Evolutionary conservation across 106 monocot species (phyloP).

Genomic region (Platanthera guangdongensis): DNA sequence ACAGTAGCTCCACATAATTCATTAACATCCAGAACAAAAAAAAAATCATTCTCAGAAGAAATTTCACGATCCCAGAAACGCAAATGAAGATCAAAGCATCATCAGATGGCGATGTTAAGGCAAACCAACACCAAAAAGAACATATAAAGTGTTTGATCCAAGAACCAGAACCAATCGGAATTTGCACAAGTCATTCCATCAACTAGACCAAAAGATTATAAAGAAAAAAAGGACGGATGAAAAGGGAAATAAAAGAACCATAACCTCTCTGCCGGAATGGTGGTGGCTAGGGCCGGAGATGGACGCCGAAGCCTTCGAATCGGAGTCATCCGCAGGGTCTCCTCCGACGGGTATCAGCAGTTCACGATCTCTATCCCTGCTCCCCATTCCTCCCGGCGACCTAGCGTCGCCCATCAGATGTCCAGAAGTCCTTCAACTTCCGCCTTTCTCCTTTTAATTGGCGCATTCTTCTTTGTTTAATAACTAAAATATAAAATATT

Average conservation of each 20-base stretch:
- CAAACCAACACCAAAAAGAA: neutral
- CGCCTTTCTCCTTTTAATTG: neutral
- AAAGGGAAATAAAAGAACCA: neutral
- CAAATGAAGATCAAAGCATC: neutral
- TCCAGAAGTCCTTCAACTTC: neutral
- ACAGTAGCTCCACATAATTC: neutral
- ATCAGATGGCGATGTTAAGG: neutral
- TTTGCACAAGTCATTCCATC: neutral
- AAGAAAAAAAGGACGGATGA: neutral
- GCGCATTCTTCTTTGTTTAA: neutral
- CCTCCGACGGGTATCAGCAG: slow-evolving; percentile 45
- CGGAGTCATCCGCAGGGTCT: slow-evolving; percentile 15
- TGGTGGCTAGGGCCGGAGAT: slow-evolving; percentile 16
- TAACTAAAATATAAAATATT: too few relatives aligned
- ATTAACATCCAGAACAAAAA: neutral
- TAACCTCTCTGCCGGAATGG: slow-evolving; percentile 50
- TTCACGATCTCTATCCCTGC: slow-evolving; percentile 39
- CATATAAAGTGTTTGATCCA: neutral
- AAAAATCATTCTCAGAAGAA: neutral
- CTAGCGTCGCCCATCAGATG: slow-evolving; percentile 28
- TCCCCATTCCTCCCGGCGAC: slow-evolving; percentile 14
- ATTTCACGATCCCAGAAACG: neutral
- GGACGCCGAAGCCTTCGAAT: slow-evolving; percentile 29
- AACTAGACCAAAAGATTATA: neutral
- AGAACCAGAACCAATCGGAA: neutral